Evolutionary conservation across 192 early-diverging fungal genomes (phyloP), one percentile per base, ranked within the genome.

Genomic region (Backusella sp.): DNA sequence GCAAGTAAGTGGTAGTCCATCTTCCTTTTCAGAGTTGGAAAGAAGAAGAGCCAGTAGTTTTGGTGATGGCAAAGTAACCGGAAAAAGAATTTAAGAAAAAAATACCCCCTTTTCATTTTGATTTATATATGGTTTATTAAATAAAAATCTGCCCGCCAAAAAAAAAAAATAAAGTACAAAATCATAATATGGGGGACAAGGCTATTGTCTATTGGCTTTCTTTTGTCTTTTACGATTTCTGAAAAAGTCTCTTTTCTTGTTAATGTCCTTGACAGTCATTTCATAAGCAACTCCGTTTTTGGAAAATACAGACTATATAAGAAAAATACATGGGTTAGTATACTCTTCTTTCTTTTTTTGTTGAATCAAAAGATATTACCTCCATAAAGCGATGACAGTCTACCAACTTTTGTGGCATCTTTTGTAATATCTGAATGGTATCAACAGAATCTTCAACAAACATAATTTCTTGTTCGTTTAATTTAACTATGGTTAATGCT

Each of bases 401-500:
- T n/a, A 90, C 80, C 72, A 89, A 34, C 26, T 80, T 49, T 62
- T 86, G 84, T 15, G 89, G 89, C 77, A 88, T 84, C 66, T 88
- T 87, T 79, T 87, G 77, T 15, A 89, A 86, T 14, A 86, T 74
- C 39, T 86, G 84, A 70, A 90, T 88, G n/a, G 83, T 77, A 72
- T 89, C 88, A 36, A 90, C 59, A 11, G 86, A 82, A 73, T 90
- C 89, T 46, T 86, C 80, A 34, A 86, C 81, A 44, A 80, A 79
- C 14, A 90, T 71, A 37, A 95, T 86, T 26, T 84, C 81, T 17
- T 83, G 74, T 73, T 95, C 90, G 75, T 92, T 87, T 26, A 91
- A 74, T 70, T 88, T 83, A 28, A 95, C 76, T 56, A 95, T 86
- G 0, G 94, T 88, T 19, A 95, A 81, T 1, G 90, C 90, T 21